A percentile compares a stretch with the other conserved stretches of the same genome.
Evolutionary conservation across 768 basidiomycete species (phyloP).

Genomic region (Agrocybe pediades): DNA sequence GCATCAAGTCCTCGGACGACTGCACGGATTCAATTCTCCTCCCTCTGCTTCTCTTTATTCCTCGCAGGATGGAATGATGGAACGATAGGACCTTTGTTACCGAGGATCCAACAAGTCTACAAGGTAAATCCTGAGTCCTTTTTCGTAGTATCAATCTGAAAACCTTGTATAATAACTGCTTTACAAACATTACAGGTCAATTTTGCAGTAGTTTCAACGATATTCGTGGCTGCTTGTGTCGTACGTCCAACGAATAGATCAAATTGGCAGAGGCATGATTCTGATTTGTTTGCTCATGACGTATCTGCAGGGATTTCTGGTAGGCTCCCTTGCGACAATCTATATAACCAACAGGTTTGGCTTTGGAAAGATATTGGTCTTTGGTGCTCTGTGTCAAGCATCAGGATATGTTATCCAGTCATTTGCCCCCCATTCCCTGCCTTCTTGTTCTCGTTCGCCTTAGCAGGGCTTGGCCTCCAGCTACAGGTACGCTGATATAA

Average conservation of each 20-base stretch:
- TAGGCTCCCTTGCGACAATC: not conserved
- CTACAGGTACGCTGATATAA: no score
- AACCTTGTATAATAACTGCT: not conserved
- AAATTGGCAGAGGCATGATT: no score
- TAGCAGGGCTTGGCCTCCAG: not conserved
- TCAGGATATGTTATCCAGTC: not conserved
- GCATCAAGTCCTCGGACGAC: not conserved
- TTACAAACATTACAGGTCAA: not conserved
- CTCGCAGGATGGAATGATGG: constrained; percentile 80
- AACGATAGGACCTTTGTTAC: constrained; percentile 72
- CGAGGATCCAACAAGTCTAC: constrained; percentile 63
- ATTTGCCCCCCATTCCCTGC: not conserved
- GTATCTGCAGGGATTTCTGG: no score
- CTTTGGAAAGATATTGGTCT: not conserved
- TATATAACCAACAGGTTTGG: not conserved
- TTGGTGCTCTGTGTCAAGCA: not conserved
- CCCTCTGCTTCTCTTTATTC: constrained; percentile 59
- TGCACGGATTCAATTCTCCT: constrained; percentile 47
- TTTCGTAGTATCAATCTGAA: no score
- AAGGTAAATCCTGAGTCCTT: constrained; percentile 31
- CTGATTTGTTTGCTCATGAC: no score
- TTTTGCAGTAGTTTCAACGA: not conserved
- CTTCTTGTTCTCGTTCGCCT: not conserved
- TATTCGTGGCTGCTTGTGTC: not conserved
- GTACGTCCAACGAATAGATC: no score